phyloP scores from a whole-genome alignment of 2,329 filamentous ascomycete genomes.

The Exophiala lecanii-corni region DNA sequence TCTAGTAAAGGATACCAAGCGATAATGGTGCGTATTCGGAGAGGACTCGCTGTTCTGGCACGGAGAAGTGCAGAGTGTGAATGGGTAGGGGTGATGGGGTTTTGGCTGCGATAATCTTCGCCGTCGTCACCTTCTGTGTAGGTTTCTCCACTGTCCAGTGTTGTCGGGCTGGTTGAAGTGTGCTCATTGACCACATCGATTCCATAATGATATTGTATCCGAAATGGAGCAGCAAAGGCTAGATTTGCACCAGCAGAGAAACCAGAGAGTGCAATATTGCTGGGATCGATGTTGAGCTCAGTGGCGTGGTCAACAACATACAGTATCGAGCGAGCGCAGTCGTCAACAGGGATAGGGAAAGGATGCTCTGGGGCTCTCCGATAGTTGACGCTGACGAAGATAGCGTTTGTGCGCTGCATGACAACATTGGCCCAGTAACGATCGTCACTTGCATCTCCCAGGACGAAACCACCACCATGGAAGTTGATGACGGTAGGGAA shows the following conservation, averaged over 20 bases:
- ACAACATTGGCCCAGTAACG: slow-evolving; percentile 55
- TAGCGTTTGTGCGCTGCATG: slow-evolving; percentile 51
- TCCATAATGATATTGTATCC: slow-evolving; percentile 43
- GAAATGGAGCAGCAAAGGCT: slow-evolving; percentile 57
- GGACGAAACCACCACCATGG: slow-evolving; percentile 60
- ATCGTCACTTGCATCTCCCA: slow-evolving; percentile 58
- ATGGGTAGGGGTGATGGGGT: slow-evolving; percentile 13
- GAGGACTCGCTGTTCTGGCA: slow-evolving; percentile 32
- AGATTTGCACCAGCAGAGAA: slow-evolving; percentile 63
- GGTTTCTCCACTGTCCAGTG: slow-evolving; percentile 17
- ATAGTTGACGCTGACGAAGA: slow-evolving; percentile 59
- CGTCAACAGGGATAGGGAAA: slow-evolving; percentile 60
- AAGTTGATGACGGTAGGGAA: slow-evolving; percentile 60
- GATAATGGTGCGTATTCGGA: slow-evolving; percentile 53
- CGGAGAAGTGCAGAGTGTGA: slow-evolving; percentile 17
- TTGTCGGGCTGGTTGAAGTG: slow-evolving; percentile 23
- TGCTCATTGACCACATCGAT: slow-evolving; percentile 31
- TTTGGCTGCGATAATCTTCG: slow-evolving; percentile 9
- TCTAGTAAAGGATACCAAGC: slow-evolving; percentile 61
- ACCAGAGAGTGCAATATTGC: slow-evolving; percentile 55
- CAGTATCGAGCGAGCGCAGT: slow-evolving; percentile 58
- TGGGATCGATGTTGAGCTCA: slow-evolving; percentile 53
- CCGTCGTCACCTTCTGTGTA: slow-evolving; percentile 14
- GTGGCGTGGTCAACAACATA: slow-evolving; percentile 54
- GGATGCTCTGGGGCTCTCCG: slow-evolving; percentile 57